phyloP scores from a whole-genome alignment of 805 yeast genomes.

The Pichia gijzeniarum region DNA sequence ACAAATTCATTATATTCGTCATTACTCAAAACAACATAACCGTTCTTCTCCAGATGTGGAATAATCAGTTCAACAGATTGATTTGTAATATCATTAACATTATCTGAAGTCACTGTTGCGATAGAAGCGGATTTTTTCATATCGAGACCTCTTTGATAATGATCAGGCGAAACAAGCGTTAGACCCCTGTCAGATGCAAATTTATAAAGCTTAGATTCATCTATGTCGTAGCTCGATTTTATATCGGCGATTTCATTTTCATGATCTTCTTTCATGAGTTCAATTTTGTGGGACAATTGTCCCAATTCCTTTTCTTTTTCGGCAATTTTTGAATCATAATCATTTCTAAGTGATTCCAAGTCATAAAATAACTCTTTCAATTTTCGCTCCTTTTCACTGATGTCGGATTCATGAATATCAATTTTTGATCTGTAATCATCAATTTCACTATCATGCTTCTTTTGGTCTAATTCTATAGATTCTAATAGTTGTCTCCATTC shows the following conservation, averaged over 20 bases:
- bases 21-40: conserved; percentile 21
- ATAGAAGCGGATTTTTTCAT: conserved; percentile 6
- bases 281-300: background rate
- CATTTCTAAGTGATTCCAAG: background rate
- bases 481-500: background rate
- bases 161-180: conserved; percentile 1
- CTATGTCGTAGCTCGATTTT: background rate
- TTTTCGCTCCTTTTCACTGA: background rate
- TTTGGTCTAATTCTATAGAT: background rate
- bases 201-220: background rate
- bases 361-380: background rate
- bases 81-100: conserved; percentile 2
- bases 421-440: background rate
- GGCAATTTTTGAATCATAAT: background rate
- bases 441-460: background rate
- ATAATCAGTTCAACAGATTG: conserved; percentile 27
- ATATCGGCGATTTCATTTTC: background rate
- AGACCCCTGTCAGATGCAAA: background rate
- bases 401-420: background rate
- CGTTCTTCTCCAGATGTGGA: conserved; percentile 19
- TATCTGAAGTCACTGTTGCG: conserved; percentile 12
- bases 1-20: conserved; percentile 21
- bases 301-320: background rate
- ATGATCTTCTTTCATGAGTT: background rate
- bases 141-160: conserved; percentile 2